These are phyloP conservation scores for Blumeria hordei DNA, from an alignment of 2,329 filamentous ascomycete genomes.

Conservation along the genomic window DNA sequence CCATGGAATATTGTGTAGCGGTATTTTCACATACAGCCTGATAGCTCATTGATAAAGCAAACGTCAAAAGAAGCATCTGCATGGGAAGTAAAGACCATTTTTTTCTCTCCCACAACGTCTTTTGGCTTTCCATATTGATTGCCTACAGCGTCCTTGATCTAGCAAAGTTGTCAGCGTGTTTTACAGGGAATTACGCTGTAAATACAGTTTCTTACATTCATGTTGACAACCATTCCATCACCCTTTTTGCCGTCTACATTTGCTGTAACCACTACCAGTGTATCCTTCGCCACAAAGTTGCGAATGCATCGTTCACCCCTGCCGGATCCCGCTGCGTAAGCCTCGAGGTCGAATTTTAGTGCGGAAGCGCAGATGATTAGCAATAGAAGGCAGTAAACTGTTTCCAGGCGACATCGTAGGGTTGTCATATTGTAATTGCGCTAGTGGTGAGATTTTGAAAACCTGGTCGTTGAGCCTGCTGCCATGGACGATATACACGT, in stretches of 20 bases:
- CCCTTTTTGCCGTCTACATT: constrained; percentile 66
- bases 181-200: too few species aligned
- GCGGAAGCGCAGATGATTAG: constrained; percentile 32
- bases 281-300: constrained; percentile 84
- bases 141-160: constrained; percentile 88
- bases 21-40: constrained; percentile 31
- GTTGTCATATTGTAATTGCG: too few species aligned
- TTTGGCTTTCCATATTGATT: constrained; percentile 88
- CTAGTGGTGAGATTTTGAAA: too few species aligned
- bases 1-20: too few species aligned
- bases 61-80: constrained; percentile 85
- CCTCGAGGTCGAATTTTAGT: constrained; percentile 81
- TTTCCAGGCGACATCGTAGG: too few species aligned
- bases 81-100: constrained; percentile 83
- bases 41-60: constrained; percentile 74
- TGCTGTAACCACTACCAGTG: constrained; percentile 83
- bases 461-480: too few species aligned
- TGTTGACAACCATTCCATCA: constrained; percentile 82
- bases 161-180: constrained; percentile 2
- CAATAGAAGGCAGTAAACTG: constrained; percentile 19
- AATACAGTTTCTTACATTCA: constrained; percentile 42
- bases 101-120: constrained; percentile 60
- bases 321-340: constrained; percentile 36
- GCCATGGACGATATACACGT: too few species aligned
- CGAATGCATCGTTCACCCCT: constrained; percentile 73